phyloP scores from a whole-genome alignment of 805 yeast species.

The Wickerhamomyces kurtzmanii region DNA sequence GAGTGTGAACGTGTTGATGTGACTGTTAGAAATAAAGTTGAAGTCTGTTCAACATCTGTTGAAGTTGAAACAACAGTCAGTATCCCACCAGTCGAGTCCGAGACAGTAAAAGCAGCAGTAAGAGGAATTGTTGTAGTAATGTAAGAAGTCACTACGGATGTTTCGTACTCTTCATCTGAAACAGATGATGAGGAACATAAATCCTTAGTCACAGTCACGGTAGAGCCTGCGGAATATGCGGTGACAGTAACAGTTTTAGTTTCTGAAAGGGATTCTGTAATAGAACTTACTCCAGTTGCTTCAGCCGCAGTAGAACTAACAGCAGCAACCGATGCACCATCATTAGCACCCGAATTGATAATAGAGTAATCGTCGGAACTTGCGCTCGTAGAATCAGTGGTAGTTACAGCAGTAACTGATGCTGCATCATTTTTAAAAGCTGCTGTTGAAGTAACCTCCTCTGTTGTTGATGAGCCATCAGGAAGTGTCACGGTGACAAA shows the following conservation, averaged over 20 bases:
- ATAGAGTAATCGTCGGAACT: not conserved
- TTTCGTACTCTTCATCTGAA: conserved; percentile 1
- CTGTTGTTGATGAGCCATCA: not conserved
- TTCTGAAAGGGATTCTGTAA: no score
- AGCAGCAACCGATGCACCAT: not conserved
- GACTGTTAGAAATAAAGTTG: no score
- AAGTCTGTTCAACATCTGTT: conserved; percentile 15
- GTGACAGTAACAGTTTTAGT: conserved; percentile 1
- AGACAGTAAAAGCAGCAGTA: conserved; percentile 15
- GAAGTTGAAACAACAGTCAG: conserved; percentile 14
- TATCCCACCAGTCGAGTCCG: conserved; percentile 13
- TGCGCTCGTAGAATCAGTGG: not conserved
- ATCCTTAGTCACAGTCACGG: conserved; percentile 12
- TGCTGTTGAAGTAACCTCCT: not conserved
- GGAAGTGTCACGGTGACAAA: not conserved
- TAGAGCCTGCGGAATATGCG: no score
- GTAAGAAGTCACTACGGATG: conserved; percentile 1
- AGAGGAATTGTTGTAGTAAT: conserved; percentile 9
- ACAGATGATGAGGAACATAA: conserved; percentile 4
- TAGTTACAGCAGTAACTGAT: not conserved
- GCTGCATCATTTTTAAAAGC: not conserved
- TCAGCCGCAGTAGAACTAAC: not conserved
- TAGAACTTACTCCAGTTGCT: no score
- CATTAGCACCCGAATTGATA: not conserved
- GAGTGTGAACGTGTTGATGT: no score